A percentile compares a stretch with the other conserved stretches of the same genome.
Conservation (phyloP, 495 filamentous ascomycete species). For the Cenococcum geophilum region DNA sequence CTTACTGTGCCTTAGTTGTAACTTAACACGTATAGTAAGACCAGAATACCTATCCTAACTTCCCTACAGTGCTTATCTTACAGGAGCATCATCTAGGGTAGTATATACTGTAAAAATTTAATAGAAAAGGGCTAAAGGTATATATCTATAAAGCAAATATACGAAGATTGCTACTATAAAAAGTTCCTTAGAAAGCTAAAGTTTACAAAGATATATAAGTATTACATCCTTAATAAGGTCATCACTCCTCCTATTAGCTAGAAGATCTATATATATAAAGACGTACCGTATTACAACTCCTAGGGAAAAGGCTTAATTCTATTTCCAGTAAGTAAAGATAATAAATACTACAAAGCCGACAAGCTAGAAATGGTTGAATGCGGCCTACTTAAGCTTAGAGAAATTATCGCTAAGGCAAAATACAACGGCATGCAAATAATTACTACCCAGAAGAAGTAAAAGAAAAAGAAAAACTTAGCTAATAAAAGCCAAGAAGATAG, state of each 20-base stretch:
- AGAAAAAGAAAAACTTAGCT: constrained; percentile 8
- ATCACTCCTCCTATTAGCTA: constrained; percentile 24
- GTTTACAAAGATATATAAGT: constrained; percentile 36
- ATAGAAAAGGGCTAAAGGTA: constrained; percentile 11
- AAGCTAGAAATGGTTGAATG: constrained; percentile 8
- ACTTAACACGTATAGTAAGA: constrained; percentile 11
- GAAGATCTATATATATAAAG: constrained; percentile 31
- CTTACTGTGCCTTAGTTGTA: constrained; percentile 31
- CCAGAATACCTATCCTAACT: constrained; percentile 17
- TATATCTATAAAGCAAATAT: neutral
- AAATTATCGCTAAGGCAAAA: constrained; percentile 30
- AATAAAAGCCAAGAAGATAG: constrained; percentile 5
- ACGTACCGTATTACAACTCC: constrained; percentile 22
- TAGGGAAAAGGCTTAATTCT: constrained; percentile 15
- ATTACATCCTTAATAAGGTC: constrained; percentile 27
- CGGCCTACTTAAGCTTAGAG: constrained; percentile 26
- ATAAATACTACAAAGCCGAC: constrained; percentile 11
- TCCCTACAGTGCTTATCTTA: constrained; percentile 30
- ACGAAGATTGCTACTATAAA: constrained; percentile 22
- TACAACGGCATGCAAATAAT: constrained; percentile 20
- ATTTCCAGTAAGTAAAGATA: constrained; percentile 27
- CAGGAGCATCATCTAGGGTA: constrained; percentile 29
- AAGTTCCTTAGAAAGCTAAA: constrained; percentile 16
- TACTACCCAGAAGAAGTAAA: constrained; percentile 6
- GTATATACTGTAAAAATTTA: constrained; percentile 32